Base-by-base conservation (phyloP, 805 yeast genomes). In the Ogataea ramenticola region DNA sequence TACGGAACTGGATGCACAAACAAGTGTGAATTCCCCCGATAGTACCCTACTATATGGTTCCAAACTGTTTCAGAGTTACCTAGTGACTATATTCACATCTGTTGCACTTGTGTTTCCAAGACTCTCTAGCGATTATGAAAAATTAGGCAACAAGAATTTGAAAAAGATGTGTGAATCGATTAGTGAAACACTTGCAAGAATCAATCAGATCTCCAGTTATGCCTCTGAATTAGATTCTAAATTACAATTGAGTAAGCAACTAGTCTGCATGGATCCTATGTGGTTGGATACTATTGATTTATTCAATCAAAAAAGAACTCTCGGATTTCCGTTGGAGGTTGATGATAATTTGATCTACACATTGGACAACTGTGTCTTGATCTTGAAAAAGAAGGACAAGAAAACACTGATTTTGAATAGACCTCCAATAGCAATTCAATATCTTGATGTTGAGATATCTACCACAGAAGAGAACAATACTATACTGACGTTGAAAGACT, bases 261-360 rank as follows among this genome's bases (percentile, higher is more conserved):
- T 62, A n/a, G 51, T 58, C 3, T 60, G 61, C 47, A 50, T 54
- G 11, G 58, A 61, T 47, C 57, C 54, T 38, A 46, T 61, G 4
- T 55, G 54, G 36, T 41, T 60, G 41, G 61, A 60, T 41, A 59
- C 56, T 60, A 56, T 62, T 40, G 62, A 62, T 49, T 48, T 62
- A 41, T 61, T 61, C 43, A 49, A 56, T 38, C 45, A 50, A 7
- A 43, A 53, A 16, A 49, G 66, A 41, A 53, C 51, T 29, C 44
- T 56, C 3, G 49, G 57, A 21, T 55, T 51, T 19, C 59, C 61
- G 4, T 36, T 62, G 2, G 54, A 52, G 4, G 30, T 57, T 14
- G 50, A 52, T 35, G 44, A 67, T 45, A 64, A 73, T 24, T 56
- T 66, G 20, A 56, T 75, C 31, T 68, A 67, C 42, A 67, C 71